Evolutionary conservation across 352 stramenopile genomes (phyloP).

Genomic region (Peronospora belbahrii): DNA sequence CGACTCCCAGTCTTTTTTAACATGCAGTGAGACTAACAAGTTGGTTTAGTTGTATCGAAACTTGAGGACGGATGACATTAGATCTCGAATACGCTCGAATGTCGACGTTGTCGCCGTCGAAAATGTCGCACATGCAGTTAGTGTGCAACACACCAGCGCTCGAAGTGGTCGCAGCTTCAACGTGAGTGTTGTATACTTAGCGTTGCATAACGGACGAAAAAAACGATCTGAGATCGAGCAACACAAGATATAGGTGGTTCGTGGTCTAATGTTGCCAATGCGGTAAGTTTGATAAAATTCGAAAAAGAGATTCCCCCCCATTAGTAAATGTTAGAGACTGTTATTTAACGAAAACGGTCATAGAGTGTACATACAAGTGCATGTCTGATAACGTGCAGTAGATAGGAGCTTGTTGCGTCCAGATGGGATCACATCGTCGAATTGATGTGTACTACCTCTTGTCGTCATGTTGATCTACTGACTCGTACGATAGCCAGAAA

Average conservation of each 20-base stretch:
- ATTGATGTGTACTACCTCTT: conserved; percentile 11
- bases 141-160: conserved; percentile 3
- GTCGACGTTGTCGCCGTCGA: too few relatives aligned
- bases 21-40: neutral
- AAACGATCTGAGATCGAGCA: conserved; percentile 16
- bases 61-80: conserved; percentile 10
- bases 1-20: conserved; percentile 11
- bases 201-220: conserved; percentile 10
- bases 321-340: neutral
- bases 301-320: neutral
- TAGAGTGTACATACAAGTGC: neutral
- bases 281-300: too few relatives aligned
- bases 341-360: neutral
- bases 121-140: conserved; percentile 8
- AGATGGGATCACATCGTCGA: conserved; percentile 8
- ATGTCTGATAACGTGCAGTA: neutral
- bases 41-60: conserved; percentile 9
- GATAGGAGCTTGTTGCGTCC: conserved; percentile 7
- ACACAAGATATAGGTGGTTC: neutral
- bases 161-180: conserved; percentile 18
- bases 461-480: conserved; percentile 18
- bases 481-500: conserved; percentile 5
- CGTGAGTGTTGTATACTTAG: conserved; percentile 4
- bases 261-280: neutral
- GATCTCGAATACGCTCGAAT: neutral